Percentiles rank a stretch among this genome's conserved stretches.
Conservation (phyloP, 257 asterid species). For the Solanum chiquidenum region DNA sequence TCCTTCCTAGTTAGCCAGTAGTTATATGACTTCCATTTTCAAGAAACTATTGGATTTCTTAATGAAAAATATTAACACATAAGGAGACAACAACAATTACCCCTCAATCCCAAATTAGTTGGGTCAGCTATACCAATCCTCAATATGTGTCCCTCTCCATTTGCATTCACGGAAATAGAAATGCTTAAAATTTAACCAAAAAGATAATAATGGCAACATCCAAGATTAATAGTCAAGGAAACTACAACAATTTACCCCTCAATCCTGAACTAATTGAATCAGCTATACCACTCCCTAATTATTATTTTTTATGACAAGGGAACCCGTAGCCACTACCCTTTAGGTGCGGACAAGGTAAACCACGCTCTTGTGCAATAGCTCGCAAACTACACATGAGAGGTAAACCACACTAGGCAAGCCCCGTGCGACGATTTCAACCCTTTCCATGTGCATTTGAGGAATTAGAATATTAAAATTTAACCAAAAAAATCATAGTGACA, state of each 20-base stretch:
- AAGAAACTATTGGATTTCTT: not conserved
- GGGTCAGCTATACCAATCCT: not conserved
- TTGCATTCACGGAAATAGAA: not conserved
- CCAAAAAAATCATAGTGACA: not conserved
- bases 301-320: not conserved
- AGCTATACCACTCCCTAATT: not conserved
- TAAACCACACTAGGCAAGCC: not conserved
- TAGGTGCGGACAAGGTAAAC: not conserved
- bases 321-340: not conserved
- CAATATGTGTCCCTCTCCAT: not conserved
- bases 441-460: not conserved
- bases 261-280: not conserved
- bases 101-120: not conserved
- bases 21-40: not conserved
- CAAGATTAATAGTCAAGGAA: not conserved
- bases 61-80: not conserved
- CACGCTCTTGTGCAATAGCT: not conserved
- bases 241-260: not conserved
- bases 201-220: not conserved
- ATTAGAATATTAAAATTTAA: not conserved
- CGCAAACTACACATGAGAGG: not conserved
- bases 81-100: not conserved
- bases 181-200: not conserved
- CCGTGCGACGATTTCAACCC: not conserved
- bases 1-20: not conserved